Conservation (phyloP, 306 rosid species). For the Alnus glutinosa region DNA sequence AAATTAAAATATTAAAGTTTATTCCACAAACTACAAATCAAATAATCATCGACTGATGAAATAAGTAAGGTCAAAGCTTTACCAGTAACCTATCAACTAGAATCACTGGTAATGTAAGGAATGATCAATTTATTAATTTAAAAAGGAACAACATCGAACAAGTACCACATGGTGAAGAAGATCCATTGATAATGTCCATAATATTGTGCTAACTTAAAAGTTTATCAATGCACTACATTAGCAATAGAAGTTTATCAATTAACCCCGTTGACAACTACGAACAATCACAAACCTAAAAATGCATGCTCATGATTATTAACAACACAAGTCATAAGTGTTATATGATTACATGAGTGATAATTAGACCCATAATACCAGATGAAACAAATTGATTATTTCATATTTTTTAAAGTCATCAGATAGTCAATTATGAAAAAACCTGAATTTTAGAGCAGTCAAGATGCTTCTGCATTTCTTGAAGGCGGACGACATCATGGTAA, state of each 20-base stretch:
- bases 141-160: background rate
- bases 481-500: slow-evolving; percentile 80
- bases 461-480: slow-evolving; percentile 66
- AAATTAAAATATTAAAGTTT: background rate
- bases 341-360: background rate
- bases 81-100: background rate
- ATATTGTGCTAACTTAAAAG: background rate
- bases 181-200: background rate
- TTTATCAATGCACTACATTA: background rate
- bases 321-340: background rate
- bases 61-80: background rate
- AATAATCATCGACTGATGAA: background rate
- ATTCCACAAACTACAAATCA: background rate
- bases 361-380: background rate
- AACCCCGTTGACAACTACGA: background rate
- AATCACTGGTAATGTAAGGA: background rate
- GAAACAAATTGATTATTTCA: background rate
- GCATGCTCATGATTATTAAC: background rate
- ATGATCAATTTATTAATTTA: no score
- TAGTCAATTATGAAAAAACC: slow-evolving; percentile 38
- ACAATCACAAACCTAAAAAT: background rate
- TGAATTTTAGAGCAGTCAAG: slow-evolving; percentile 87
- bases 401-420: background rate
- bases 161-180: background rate
- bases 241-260: background rate